Conservation (phyloP, 495 filamentous ascomycete genomes). For the Ascodesmis nigricans region DNA sequence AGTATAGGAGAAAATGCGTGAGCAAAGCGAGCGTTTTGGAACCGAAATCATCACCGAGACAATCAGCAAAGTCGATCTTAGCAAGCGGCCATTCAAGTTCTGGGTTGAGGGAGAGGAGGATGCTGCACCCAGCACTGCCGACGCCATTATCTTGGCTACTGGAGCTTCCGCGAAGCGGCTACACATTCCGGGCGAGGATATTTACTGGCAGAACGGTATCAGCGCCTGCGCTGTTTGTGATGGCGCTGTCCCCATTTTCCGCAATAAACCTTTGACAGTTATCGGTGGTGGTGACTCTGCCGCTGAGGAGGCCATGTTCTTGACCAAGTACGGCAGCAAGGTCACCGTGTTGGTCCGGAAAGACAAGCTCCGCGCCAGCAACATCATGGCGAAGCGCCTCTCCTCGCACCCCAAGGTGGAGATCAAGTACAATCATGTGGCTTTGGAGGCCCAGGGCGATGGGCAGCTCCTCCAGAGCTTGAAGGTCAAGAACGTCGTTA, state of each 20-base stretch:
- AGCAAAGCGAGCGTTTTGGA: constrained; percentile 75
- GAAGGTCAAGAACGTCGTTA: constrained; percentile 53
- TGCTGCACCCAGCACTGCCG: constrained; percentile 53
- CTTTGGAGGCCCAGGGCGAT: constrained; percentile 63
- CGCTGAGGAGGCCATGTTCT: constrained; percentile 89
- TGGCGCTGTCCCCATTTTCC: constrained; percentile 90
- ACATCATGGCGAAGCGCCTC: constrained; percentile 77
- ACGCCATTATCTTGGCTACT: constrained; percentile 82
- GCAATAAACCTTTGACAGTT: constrained; percentile 82
- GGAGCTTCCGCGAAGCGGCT: constrained; percentile 76
- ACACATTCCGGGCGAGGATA: constrained; percentile 67
- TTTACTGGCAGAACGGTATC: constrained; percentile 92
- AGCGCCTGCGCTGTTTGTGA: constrained; percentile 95
- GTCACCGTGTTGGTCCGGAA: constrained; percentile 82
- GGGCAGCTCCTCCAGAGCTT: constrained; percentile 72
- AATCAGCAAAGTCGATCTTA: constrained; percentile 69
- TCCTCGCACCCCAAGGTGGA: constrained; percentile 67
- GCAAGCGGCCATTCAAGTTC: constrained; percentile 70
- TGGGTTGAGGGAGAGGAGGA: constrained; percentile 66
- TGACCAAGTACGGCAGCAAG: constrained; percentile 89
- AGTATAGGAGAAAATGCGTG: constrained; percentile 61
- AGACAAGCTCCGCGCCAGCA: constrained; percentile 65
- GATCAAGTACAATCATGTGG: constrained; percentile 64
- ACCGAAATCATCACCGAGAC: constrained; percentile 84
- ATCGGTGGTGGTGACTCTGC: constrained; percentile 95